phyloP scores from a whole-genome alignment of 257 asterid species.

The Scutellaria galericulata region DNA sequence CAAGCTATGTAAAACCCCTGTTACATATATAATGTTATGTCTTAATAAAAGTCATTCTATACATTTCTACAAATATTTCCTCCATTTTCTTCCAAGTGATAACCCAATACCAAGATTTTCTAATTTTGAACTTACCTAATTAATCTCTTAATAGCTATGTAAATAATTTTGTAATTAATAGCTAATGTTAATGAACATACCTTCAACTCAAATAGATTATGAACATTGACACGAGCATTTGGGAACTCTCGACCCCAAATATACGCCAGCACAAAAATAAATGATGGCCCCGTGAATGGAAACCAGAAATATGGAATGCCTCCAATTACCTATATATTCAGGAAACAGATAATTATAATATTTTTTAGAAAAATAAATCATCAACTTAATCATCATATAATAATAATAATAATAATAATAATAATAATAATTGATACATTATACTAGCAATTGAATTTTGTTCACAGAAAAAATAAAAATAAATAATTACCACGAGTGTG shows the following conservation, averaged over 20 bases:
- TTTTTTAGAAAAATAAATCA: too few species aligned
- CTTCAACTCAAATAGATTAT: slow-evolving; percentile 56
- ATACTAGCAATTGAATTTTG: too few species aligned
- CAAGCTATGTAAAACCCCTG: slow-evolving; percentile 62
- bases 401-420: too few species aligned
- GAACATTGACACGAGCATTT: slow-evolving; percentile 53
- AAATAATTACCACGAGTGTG: slow-evolving; percentile 47
- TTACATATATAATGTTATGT: background rate
- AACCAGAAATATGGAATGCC: slow-evolving; percentile 52
- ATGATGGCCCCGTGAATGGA: slow-evolving; percentile 50
- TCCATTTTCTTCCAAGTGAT: too few species aligned
- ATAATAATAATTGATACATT: too few species aligned
- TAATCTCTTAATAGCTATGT: too few species aligned
- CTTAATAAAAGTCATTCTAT: too few species aligned
- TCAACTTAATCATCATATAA: too few species aligned
- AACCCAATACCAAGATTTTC: too few species aligned
- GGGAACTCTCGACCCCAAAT: slow-evolving; percentile 64
- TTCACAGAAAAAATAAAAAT: background rate
- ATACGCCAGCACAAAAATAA: slow-evolving; percentile 51
- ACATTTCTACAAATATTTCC: too few species aligned
- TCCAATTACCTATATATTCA: slow-evolving; percentile 40
- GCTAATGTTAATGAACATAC: slow-evolving; percentile 30
- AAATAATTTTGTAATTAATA: background rate
- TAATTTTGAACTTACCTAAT: too few species aligned
- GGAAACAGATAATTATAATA: too few species aligned